Base-by-base conservation (phyloP, 305 asterid genomes). In the Fraxinus latifolia region DNA sequence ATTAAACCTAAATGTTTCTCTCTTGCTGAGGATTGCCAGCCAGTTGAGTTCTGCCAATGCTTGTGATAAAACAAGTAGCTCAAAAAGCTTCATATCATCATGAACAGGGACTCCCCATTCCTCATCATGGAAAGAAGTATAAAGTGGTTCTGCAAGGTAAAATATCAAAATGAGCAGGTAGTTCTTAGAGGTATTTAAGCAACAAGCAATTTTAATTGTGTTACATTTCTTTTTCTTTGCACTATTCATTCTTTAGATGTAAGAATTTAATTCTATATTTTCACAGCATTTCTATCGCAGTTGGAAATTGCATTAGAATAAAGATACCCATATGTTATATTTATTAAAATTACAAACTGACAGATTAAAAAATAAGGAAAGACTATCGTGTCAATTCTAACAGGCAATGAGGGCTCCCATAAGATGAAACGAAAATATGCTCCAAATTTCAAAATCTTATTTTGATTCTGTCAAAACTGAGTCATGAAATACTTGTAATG, bases 91-190 rank as follows among this genome's bases (percentile, higher is more conserved):
- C 79, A 15, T 74, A 85, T 93, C 98, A 67, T 92, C 91, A 29
- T 83, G 67, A 77, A 90, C 94, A 15, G 98, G 95, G 67, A 89
- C 92, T 83, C 97, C 98, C 94, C 95, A 93, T 89, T 93, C 98
- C 83, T 90, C 91, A 9, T 93, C 98, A 81, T 93, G 98, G 85
- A 92, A 93, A 73, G 77, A 81, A 82, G 80, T 78, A 86, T 92
- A 92, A 29, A 87, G 74, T 27, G 94, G 88, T 71, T 93, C 98
- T 93, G 94, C 87, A 82, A 42, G 34, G 62, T 32, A 80, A 3
- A 29, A 81, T 2, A 37, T 25, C 47, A 33, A 60, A 80, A 31
- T 80, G 67, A 68, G 44, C 0, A 19, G 11, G 58, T 5, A 31
- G 17, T 50, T n/a, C 21, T 70, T 29, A 4, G 4, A 53, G 32